A percentile compares a stretch with the other conserved stretches of the same genome.
These are phyloP conservation scores for Aspergillus japonicus DNA, from an alignment of 2,329 filamentous ascomycete genomes.

Conservation along the genomic window DNA sequence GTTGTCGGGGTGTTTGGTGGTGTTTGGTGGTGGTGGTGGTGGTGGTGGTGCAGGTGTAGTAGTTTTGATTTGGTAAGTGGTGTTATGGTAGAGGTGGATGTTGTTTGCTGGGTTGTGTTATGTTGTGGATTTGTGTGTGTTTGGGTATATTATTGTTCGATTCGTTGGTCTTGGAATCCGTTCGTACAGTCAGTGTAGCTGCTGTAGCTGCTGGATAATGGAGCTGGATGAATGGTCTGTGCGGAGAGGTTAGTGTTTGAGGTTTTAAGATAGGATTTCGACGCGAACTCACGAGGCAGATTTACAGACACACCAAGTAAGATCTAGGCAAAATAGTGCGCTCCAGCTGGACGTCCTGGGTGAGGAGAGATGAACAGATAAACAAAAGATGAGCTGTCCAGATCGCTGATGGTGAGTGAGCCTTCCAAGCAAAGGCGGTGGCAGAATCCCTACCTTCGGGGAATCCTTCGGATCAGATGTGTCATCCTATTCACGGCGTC, in stretches of 20 bases:
- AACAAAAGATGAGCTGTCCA: slow-evolving; percentile 23
- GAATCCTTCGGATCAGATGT: background rate
- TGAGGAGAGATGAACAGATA: background rate
- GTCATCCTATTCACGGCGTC: background rate
- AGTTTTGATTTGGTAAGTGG: background rate
- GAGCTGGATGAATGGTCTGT: background rate
- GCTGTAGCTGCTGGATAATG: background rate
- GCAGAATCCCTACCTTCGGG: slow-evolving; percentile 12
- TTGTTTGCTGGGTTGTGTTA: background rate
- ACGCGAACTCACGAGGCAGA: background rate
- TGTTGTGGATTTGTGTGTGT: background rate
- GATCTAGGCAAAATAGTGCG: no score
- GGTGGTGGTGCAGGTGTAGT: background rate
- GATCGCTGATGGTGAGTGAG: slow-evolving; percentile 3
- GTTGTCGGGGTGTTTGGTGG: background rate
- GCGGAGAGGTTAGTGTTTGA: slow-evolving; percentile 1
- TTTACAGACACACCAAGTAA: no score
- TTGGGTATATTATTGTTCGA: background rate
- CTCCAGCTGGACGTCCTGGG: no score
- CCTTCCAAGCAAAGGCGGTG: slow-evolving; percentile 22
- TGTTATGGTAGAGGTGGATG: background rate
- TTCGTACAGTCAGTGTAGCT: background rate
- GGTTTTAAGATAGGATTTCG: background rate
- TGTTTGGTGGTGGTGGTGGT: background rate
- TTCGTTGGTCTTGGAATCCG: background rate